Base-by-base conservation (phyloP, 192 early-diverging fungal genomes). In the Fimicolochytrium jonesii region DNA sequence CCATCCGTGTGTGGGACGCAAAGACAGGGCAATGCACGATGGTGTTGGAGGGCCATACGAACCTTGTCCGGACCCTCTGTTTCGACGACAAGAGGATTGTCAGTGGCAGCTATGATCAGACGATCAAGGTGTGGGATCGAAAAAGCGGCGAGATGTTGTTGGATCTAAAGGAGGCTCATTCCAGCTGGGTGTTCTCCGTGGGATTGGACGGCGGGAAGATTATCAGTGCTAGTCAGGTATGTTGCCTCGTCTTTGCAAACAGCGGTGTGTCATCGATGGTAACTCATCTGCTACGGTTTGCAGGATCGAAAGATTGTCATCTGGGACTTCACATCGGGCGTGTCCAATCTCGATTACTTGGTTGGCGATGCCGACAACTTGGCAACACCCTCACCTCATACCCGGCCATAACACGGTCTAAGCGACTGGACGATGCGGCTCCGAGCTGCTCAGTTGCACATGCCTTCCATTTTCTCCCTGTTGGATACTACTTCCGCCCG, bases 111-210 rank as follows among this genome's bases (percentile, higher is more conserved):
- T 98, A 98, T 67, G 95, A 98, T 71, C 86, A 96, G 62, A 86
- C 88, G 0, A 88, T 98, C 56, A 90, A 92, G 67, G 88, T 98
- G 22, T 98, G 95, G 97, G 91, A 99, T 69, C 72, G 89, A 43
- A 70, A 77, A 11, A 85, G 88, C 2, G 94, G 92, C 11, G 64
- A 89, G 46, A 84, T 92, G 49, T 66, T 91, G 30, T 51, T 89
- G 45, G 83, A 90, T 66, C 77, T 91, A 26, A 73, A 85, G 35
- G 72, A 80, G 31, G 88, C 85, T 11, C 93, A 95, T 67, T 81
- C 84, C 4, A 94, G 90, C 70, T 96, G 94, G 93, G 92, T 98
- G 4, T 98, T 97, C 84, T 92, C 97, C 76, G 88, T 98, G 11
- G 90, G 92, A 60, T 91, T 94, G 66, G 87, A 87, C 34, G 71